A percentile compares a stretch with the other conserved stretches of the same genome.
These are phyloP conservation scores for Chamaecyparis obtusa DNA, from an alignment of 75 land plant genomes.

Conservation along the genomic window DNA sequence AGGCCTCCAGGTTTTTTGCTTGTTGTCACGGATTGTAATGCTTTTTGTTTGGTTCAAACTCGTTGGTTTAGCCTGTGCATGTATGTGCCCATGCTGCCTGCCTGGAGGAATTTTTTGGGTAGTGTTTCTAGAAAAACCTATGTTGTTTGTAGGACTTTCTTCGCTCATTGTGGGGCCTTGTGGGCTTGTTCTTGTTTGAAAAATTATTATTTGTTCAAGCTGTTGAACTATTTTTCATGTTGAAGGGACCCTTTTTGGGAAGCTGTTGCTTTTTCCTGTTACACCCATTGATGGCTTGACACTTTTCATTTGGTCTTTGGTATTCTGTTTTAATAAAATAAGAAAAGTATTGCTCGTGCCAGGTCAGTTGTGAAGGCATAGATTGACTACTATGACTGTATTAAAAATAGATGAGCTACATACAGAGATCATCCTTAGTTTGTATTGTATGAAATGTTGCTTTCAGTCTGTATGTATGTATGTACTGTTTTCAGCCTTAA, in stretches of 20 bases:
- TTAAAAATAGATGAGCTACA: no score
- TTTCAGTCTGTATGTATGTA: no score
- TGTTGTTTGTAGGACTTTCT: background rate
- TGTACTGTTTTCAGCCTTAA: no score
- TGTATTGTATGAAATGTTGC: background rate
- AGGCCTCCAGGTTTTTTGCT: constrained; percentile 34
- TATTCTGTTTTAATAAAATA: no score
- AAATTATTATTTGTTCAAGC: background rate
- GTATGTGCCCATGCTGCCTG: background rate
- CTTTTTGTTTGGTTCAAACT: background rate
- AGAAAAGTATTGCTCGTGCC: no score
- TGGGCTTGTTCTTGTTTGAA: background rate
- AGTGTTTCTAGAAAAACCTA: background rate
- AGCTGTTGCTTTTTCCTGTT: background rate
- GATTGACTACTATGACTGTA: no score
- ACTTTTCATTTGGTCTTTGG: no score
- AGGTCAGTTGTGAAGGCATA: no score
- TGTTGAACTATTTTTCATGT: background rate
- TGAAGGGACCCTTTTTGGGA: background rate
- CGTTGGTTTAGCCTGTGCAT: no score
- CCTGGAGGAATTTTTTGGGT: background rate
- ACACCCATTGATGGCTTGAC: no score
- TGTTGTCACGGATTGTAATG: background rate
- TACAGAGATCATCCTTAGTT: background rate
- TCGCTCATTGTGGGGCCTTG: background rate